Conservation (phyloP, 129 eudicot genomes). For the Artemisia annua region DNA sequence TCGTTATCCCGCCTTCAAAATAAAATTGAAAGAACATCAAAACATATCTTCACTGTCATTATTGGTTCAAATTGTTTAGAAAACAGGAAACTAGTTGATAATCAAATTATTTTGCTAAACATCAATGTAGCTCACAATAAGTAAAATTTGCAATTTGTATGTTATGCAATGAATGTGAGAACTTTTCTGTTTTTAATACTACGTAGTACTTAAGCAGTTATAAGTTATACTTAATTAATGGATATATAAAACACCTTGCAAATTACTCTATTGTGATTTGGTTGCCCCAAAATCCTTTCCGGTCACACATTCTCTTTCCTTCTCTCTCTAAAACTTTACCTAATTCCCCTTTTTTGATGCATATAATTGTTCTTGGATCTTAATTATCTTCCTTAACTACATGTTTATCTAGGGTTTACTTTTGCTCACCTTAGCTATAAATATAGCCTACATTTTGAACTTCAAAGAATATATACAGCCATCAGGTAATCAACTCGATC, state of each 20-base stretch:
- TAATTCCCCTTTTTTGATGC: constrained; percentile 22
- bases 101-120: too few relatives aligned
- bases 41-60: too few relatives aligned
- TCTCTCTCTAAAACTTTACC: constrained; percentile 24
- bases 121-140: not conserved
- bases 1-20: too few relatives aligned
- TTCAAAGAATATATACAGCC: constrained; percentile 13
- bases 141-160: not conserved
- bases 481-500: constrained; percentile 28
- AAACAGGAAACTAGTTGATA: too few relatives aligned
- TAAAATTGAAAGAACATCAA: too few relatives aligned
- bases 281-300: constrained; percentile 18
- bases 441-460: constrained; percentile 12
- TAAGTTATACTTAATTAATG: too few relatives aligned
- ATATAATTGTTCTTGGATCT: constrained; percentile 35
- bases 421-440: constrained; percentile 12
- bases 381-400: constrained; percentile 21
- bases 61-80: too few relatives aligned
- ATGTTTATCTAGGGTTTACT: constrained; percentile 43
- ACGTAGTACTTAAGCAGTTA: not conserved
- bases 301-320: constrained; percentile 8
- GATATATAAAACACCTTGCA: not conserved
- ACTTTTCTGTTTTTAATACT: constrained; percentile 6
- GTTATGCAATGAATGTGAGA: constrained; percentile 2
- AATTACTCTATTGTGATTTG: constrained; percentile 20